Percentiles rank a stretch among this genome's conserved stretches.
Evolutionary conservation across 805 yeast genomes (phyloP).

Genomic region (Kuraishia floccosa): DNA sequence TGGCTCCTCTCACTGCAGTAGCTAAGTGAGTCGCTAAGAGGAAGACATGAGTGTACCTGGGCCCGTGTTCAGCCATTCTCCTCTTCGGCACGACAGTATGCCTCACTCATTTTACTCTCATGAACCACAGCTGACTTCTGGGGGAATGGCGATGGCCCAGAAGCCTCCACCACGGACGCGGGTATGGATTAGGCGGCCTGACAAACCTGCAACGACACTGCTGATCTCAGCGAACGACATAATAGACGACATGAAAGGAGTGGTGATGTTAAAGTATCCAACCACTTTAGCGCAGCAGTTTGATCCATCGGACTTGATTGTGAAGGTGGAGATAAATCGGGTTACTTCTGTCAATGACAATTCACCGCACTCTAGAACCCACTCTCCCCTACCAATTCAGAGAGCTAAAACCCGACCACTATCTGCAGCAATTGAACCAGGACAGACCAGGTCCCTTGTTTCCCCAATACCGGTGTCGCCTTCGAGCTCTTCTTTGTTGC

Average conservation of each 20-base stretch:
- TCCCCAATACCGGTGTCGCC: conserved; percentile 17
- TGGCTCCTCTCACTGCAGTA: too few species aligned
- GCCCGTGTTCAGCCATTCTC: too few species aligned
- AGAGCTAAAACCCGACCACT: neutral
- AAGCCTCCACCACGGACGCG: too few species aligned
- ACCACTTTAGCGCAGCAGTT: conserved; percentile 46
- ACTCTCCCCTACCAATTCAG: neutral
- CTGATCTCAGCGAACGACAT: conserved; percentile 50
- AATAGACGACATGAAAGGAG: conserved; percentile 71
- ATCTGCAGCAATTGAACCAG: neutral
- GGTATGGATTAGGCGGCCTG: conserved; percentile 42
- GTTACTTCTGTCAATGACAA: neutral
- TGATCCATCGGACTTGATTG: conserved; percentile 59
- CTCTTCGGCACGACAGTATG: too few species aligned
- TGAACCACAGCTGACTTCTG: too few species aligned
- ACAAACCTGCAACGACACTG: conserved; percentile 60
- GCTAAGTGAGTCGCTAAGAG: too few species aligned
- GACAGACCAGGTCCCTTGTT: conserved; percentile 6
- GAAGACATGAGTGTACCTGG: too few species aligned
- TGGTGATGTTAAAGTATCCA: conserved; percentile 54
- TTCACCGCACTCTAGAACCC: neutral
- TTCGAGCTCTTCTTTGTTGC: conserved; percentile 10
- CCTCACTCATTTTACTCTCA: too few species aligned
- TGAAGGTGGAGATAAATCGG: conserved; percentile 13
- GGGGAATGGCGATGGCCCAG: too few species aligned